These are phyloP conservation scores for Sporobolus alterniflorus DNA, from an alignment of 202 grass and related monocot species.

Conservation along the genomic window DNA sequence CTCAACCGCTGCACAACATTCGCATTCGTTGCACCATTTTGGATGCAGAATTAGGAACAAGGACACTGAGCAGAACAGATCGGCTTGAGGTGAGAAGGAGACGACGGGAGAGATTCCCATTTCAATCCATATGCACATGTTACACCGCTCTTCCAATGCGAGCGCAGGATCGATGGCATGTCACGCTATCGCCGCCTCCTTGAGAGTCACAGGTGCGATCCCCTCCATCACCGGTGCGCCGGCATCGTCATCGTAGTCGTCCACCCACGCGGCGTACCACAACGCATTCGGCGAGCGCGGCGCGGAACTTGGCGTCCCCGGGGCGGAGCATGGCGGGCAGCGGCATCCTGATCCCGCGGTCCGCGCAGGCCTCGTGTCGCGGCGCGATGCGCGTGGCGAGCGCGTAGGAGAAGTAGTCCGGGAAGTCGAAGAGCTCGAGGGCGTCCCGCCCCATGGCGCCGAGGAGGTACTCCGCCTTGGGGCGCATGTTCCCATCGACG, in stretches of 20 bases:
- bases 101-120: too few relatives aligned
- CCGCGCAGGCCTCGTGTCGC: conserved; percentile 63
- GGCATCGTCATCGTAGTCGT: conserved; percentile 13
- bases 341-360: conserved; percentile 57
- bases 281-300: conserved; percentile 56
- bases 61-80: too few relatives aligned
- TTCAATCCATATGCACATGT: conserved; percentile 14
- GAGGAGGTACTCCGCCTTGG: conserved; percentile 71
- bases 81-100: too few relatives aligned
- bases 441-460: conserved; percentile 58
- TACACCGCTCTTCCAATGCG: conserved; percentile 41
- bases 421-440: conserved; percentile 78
- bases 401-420: conserved; percentile 88
- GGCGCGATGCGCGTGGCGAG: conserved; percentile 63
- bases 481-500: conserved; percentile 79
- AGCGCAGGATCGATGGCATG: neutral
- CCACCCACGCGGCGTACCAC: conserved; percentile 60
- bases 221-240: neutral
- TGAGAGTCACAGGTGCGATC: too few relatives aligned
- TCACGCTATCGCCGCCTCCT: conserved; percentile 13
- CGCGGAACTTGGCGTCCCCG: conserved; percentile 59
- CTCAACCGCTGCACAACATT: too few relatives aligned
- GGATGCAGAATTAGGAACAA: too few relatives aligned
- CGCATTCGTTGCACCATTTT: too few relatives aligned
- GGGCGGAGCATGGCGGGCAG: conserved; percentile 78